Evolutionary conservation across 345 rosid genomes (phyloP).

Genomic region (Arabidopsis suecica): DNA sequence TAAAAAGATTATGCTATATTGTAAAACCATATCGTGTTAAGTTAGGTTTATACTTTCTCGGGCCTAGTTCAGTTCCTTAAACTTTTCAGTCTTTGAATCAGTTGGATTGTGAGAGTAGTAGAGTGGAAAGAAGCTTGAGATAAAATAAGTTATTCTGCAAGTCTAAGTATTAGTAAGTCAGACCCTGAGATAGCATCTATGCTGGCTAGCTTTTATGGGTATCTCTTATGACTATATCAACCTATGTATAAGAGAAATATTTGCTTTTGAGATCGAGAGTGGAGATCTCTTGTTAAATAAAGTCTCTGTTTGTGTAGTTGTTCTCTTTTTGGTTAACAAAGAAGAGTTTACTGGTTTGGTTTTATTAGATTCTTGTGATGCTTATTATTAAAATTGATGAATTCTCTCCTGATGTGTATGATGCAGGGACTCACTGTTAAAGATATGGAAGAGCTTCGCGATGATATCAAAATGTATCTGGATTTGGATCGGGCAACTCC

Average conservation of each 20-base stretch:
- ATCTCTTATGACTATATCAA: neutral
- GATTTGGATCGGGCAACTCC: constrained; percentile 85
- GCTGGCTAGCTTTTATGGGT: neutral
- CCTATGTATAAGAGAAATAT: neutral
- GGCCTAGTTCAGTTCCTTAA: constrained; percentile 15
- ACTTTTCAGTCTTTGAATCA: constrained; percentile 16
- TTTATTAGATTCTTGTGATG: constrained; percentile 15
- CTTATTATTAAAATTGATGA: constrained; percentile 3
- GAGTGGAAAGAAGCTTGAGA: constrained; percentile 10
- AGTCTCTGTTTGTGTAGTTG: constrained; percentile 4
- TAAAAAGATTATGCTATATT: constrained; percentile 5
- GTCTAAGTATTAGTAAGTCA: constrained; percentile 13
- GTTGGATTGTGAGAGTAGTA: constrained; percentile 17
- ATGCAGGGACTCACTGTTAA: constrained; percentile 84
- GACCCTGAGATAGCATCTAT: neutral
- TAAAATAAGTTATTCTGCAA: constrained; percentile 27
- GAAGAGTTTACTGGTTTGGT: constrained; percentile 11
- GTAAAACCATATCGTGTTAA: constrained; percentile 11
- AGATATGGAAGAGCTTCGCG: constrained; percentile 94
- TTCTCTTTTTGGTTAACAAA: constrained; percentile 14
- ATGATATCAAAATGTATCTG: constrained; percentile 94
- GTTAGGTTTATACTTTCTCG: neutral
- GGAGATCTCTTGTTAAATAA: constrained; percentile 3
- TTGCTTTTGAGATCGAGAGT: constrained; percentile 15
- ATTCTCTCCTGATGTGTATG: constrained; percentile 45